phyloP scores from a whole-genome alignment of 2,329 filamentous ascomycete species.

The Claviceps pusilla region DNA sequence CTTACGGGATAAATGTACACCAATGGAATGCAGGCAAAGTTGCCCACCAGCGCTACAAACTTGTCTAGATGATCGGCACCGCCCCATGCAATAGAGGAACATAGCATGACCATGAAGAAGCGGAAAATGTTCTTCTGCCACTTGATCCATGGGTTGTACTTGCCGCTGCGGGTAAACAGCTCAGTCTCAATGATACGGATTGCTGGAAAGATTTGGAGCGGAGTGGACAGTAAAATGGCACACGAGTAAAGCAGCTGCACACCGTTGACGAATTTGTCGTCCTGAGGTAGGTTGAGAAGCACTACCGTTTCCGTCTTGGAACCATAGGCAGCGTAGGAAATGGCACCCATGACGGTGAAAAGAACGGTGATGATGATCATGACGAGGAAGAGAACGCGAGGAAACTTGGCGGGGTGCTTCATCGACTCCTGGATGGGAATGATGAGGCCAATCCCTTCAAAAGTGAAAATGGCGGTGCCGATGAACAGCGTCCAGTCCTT shows the following conservation, averaged over 20 bases:
- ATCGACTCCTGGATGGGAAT: slow-evolving; percentile 98
- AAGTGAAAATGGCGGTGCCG: slow-evolving; percentile 96
- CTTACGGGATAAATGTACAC: slow-evolving; percentile 90
- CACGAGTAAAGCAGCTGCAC: slow-evolving; percentile 96
- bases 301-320: slow-evolving; percentile 93
- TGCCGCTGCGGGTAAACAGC: slow-evolving; percentile 83
- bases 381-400: slow-evolving; percentile 69
- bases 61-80: slow-evolving; percentile 91
- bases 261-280: slow-evolving; percentile 85
- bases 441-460: slow-evolving; percentile 92
- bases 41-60: slow-evolving; percentile 89
- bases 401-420: slow-evolving; percentile 81
- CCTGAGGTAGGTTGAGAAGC: slow-evolving; percentile 87
- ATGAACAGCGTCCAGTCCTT: slow-evolving; percentile 95
- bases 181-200: slow-evolving; percentile 94
- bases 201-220: slow-evolving; percentile 91
- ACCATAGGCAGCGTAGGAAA: slow-evolving; percentile 92
- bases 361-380: slow-evolving; percentile 92
- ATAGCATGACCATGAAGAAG: slow-evolving; percentile 80
- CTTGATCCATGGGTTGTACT: slow-evolving; percentile 97
- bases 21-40: slow-evolving; percentile 92
- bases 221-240: slow-evolving; percentile 90
- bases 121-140: slow-evolving; percentile 98
- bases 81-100: slow-evolving; percentile 76
- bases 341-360: slow-evolving; percentile 78